Evolutionary conservation across 805 yeast species (phyloP).

Genomic region (Cyberlindnera mycetangii): DNA sequence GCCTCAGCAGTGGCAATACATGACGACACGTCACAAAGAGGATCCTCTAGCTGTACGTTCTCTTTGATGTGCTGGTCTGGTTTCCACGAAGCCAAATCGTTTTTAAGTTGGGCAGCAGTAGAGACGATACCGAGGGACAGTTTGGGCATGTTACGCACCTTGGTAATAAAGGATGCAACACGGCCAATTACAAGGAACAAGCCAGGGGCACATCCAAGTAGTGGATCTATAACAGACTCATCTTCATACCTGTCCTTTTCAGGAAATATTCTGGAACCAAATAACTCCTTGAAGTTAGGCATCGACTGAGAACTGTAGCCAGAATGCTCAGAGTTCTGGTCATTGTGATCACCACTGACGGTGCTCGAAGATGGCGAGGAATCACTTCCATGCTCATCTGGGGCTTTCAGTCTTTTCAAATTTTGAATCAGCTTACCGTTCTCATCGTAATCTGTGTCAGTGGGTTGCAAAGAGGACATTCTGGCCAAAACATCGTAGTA

Average conservation of each 20-base stretch:
- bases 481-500: slow-evolving; percentile 67
- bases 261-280: slow-evolving; percentile 17
- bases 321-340: background rate
- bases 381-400: background rate
- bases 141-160: slow-evolving; percentile 40
- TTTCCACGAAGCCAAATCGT: slow-evolving; percentile 53
- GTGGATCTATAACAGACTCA: slow-evolving; percentile 48
- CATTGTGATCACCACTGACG: background rate
- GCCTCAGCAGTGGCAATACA: slow-evolving; percentile 72
- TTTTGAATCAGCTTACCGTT: slow-evolving; percentile 14
- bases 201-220: slow-evolving; percentile 65
- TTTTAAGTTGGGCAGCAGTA: slow-evolving; percentile 51
- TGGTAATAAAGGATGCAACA: slow-evolving; percentile 54
- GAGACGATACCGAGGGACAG: slow-evolving; percentile 49
- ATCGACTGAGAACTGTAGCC: slow-evolving; percentile 3
- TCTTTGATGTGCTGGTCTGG: slow-evolving; percentile 37
- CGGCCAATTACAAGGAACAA: slow-evolving; percentile 62
- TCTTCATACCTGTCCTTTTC: slow-evolving; percentile 10
- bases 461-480: slow-evolving; percentile 51
- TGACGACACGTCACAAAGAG: slow-evolving; percentile 53
- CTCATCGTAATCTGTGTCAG: slow-evolving; percentile 31
- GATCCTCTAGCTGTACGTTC: slow-evolving; percentile 39
- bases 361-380: slow-evolving; percentile 1
- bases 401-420: slow-evolving; percentile 10
- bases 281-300: slow-evolving; percentile 16